Percentiles rank a stretch among this genome's conserved stretches.
phyloP scores from a whole-genome alignment of 768 basidiomycete genomes.

The Phaffia tasmanica region DNA sequence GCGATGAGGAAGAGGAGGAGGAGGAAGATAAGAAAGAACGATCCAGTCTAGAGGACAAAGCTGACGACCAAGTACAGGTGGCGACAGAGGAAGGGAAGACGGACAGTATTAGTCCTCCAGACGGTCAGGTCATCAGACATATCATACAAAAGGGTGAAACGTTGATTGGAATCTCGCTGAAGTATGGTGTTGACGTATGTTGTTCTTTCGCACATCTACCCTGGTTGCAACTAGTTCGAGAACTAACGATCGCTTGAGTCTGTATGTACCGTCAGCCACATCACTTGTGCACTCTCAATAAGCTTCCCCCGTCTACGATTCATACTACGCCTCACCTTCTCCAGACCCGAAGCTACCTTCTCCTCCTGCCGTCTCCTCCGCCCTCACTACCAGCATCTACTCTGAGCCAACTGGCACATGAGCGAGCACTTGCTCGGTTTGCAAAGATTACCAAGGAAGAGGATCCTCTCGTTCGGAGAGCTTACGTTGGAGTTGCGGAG shows the following conservation, averaged over 20 bases:
- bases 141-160: conserved; percentile 54
- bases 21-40: conserved; percentile 11
- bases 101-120: background rate
- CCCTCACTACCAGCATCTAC: conserved; percentile 13
- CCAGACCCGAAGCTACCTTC: conserved; percentile 31
- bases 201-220: background rate
- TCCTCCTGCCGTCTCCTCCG: conserved; percentile 27
- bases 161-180: conserved; percentile 53
- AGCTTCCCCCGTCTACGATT: conserved; percentile 53
- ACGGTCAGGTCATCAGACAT: conserved; percentile 36
- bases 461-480: conserved; percentile 55
- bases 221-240: background rate
- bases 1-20: conserved; percentile 41
- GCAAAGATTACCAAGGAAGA: conserved; percentile 58
- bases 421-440: conserved; percentile 51
- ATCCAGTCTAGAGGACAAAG: background rate
- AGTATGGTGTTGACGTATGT: conserved; percentile 54
- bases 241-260: background rate
- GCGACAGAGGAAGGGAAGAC: background rate
- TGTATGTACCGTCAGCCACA: conserved; percentile 42
- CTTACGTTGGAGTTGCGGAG: conserved; percentile 60
- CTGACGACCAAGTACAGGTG: background rate
- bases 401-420: conserved; percentile 30
- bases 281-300: conserved; percentile 55
- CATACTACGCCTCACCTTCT: conserved; percentile 58